phyloP scores from a whole-genome alignment of 352 stramenopile species.

The Stephanocyclus meneghinianus region DNA sequence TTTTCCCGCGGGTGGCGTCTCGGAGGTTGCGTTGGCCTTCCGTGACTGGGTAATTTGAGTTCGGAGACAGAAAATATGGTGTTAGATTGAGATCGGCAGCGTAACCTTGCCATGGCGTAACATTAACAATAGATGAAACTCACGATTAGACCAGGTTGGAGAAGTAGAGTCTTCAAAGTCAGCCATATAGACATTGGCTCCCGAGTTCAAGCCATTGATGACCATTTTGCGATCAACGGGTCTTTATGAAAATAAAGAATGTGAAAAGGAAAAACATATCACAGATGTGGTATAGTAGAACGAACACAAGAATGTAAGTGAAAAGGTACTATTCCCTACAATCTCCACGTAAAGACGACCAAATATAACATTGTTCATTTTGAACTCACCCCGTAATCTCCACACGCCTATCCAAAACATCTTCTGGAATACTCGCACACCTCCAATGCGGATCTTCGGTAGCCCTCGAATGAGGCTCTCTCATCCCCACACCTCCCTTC shows the following conservation, averaged over 20 bases:
- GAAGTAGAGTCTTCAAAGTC: conserved; percentile 93
- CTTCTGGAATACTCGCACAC: conserved; percentile 77
- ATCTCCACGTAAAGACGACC: background rate
- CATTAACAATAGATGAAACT: background rate
- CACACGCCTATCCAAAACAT: conserved; percentile 90
- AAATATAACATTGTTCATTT: conserved; percentile 6
- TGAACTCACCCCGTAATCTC: conserved; percentile 89
- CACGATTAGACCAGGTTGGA: conserved; percentile 89
- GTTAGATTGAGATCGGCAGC: background rate
- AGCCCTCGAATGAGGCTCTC: conserved; percentile 49
- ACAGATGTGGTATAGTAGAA: background rate
- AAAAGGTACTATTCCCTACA: background rate
- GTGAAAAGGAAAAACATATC: too few relatives aligned
- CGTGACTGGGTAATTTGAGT: conserved; percentile 54
- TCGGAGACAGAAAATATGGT: background rate
- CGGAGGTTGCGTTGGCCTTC: conserved; percentile 91
- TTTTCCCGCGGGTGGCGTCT: conserved; percentile 89
- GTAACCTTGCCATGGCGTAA: background rate
- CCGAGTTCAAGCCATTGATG: conserved; percentile 94
- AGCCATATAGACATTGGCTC: conserved; percentile 90
- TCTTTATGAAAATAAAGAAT: conserved; percentile 9
- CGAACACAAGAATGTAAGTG: background rate
- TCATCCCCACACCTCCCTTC: conserved; percentile 25
- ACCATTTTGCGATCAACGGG: conserved; percentile 94
- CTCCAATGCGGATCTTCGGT: conserved; percentile 64